These are phyloP conservation scores for Malassezia yamatoensis DNA, from an alignment of 1,284 basidiomycete species.

Conservation along the genomic window DNA sequence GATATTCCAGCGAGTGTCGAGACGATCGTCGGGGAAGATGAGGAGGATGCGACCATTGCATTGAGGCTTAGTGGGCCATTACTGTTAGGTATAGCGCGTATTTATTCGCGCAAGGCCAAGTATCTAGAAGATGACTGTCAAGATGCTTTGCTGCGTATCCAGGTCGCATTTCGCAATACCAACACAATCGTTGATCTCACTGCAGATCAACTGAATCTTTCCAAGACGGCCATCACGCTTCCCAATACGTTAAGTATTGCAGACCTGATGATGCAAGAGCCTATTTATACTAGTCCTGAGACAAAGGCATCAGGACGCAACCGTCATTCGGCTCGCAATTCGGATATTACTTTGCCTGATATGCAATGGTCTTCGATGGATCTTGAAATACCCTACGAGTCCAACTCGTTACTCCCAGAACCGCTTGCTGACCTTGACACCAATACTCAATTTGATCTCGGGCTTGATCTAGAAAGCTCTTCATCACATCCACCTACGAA, in stretches of 20 bases:
- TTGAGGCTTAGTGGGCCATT: constrained; percentile 88
- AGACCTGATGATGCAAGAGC: constrained; percentile 67
- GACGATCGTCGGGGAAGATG: constrained; percentile 55
- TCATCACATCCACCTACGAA: constrained; percentile 13
- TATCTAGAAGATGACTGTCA: constrained; percentile 96
- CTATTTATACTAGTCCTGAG: constrained; percentile 19
- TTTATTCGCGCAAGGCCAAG: constrained; percentile 93
- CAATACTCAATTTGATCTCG: constrained; percentile 46
- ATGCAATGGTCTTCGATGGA: constrained; percentile 27
- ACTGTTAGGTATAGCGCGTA: constrained; percentile 86
- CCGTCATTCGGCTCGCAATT: constrained; percentile 56
- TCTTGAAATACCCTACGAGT: constrained; percentile 26
- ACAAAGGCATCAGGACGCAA: background rate
- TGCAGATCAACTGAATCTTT: constrained; percentile 77
- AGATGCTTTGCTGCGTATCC: constrained; percentile 86
- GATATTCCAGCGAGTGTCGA: constrained; percentile 80
- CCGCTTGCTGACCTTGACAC: constrained; percentile 36
- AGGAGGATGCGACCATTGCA: constrained; percentile 74
- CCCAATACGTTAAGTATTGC: constrained; percentile 64
- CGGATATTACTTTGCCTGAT: constrained; percentile 57
- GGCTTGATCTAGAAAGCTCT: constrained; percentile 51
- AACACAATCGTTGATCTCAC: constrained; percentile 79
- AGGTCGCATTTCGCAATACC: constrained; percentile 78
- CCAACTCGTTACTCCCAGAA: constrained; percentile 31
- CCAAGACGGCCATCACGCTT: constrained; percentile 74